Conservation (phyloP, 192 early-diverging fungal species). For the Entrophospora sp. region DNA sequence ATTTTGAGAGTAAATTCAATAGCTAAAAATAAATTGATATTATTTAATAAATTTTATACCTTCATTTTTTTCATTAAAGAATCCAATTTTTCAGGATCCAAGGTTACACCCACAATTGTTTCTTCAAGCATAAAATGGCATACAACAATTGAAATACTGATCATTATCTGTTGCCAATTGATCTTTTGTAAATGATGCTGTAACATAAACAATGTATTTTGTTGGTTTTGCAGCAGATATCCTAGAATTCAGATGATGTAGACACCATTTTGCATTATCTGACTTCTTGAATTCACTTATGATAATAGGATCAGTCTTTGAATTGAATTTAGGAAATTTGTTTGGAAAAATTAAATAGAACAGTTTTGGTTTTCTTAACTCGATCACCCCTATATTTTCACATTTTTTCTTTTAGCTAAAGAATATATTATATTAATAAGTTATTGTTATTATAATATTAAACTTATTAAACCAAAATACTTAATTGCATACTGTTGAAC, state of each 20-base stretch:
- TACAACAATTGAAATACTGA: too few species aligned
- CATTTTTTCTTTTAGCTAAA: not conserved
- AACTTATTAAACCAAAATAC: not conserved
- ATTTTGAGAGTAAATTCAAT: too few species aligned
- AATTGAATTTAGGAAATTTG: not conserved
- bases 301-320: not conserved
- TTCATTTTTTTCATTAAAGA: too few species aligned
- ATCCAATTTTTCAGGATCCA: too few species aligned
- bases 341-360: not conserved
- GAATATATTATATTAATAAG: too few species aligned
- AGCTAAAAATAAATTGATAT: too few species aligned
- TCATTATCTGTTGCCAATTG: too few species aligned
- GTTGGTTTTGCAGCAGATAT: not conserved
- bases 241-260: not conserved
- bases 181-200: not conserved
- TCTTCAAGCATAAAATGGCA: too few species aligned
- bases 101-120: too few species aligned
- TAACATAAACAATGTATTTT: not conserved
- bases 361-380: not conserved
- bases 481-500: not conserved
- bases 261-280: not conserved
- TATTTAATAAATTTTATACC: too few species aligned
- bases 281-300: not conserved
- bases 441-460: not conserved
- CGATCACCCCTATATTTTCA: not conserved